Conservation (phyloP, 192 early-diverging fungal species). For the Blastocladiella britannica region DNA sequence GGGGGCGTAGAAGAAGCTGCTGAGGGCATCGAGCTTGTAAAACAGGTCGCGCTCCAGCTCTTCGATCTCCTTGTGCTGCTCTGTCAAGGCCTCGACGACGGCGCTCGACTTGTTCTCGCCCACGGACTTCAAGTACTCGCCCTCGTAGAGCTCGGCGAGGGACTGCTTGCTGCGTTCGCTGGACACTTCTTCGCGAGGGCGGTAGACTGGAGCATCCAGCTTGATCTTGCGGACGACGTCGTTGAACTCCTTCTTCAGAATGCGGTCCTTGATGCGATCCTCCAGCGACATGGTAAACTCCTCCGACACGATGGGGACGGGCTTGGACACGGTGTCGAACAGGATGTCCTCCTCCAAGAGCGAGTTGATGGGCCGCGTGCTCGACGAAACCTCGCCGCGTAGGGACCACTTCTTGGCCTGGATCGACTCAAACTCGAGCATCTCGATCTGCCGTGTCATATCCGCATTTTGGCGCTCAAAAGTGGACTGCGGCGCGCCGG, state of each 20-base stretch:
- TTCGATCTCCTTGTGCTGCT: slow-evolving; percentile 64
- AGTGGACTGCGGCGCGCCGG: slow-evolving; percentile 36
- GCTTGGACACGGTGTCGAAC: slow-evolving; percentile 73
- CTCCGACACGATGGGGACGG: slow-evolving; percentile 84
- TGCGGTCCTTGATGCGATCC: slow-evolving; percentile 82
- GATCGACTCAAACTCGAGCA: slow-evolving; percentile 71
- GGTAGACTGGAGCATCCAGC: slow-evolving; percentile 40
- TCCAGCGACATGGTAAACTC: slow-evolving; percentile 70
- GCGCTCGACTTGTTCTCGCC: slow-evolving; percentile 13
- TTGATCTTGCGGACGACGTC: slow-evolving; percentile 70
- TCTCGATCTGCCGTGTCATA: slow-evolving; percentile 46
- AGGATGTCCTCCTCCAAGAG: slow-evolving; percentile 83
- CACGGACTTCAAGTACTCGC: slow-evolving; percentile 53
- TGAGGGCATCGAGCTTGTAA: slow-evolving; percentile 69
- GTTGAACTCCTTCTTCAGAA: slow-evolving; percentile 71
- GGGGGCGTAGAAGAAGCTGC: slow-evolving; percentile 86
- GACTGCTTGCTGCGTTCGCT: slow-evolving; percentile 73
- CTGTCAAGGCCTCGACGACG: slow-evolving; percentile 51
- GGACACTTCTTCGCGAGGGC: slow-evolving; percentile 54
- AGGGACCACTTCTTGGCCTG: slow-evolving; percentile 73
- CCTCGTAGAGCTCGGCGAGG: slow-evolving; percentile 79
- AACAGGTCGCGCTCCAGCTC: slow-evolving; percentile 55
- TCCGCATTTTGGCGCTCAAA: slow-evolving; percentile 58
- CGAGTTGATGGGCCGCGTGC: slow-evolving; percentile 73
- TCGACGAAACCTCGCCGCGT: slow-evolving; percentile 61